Base-by-base conservation (phyloP, 2,329 filamentous ascomycete species). In the Paecilomyces sp. region DNA sequence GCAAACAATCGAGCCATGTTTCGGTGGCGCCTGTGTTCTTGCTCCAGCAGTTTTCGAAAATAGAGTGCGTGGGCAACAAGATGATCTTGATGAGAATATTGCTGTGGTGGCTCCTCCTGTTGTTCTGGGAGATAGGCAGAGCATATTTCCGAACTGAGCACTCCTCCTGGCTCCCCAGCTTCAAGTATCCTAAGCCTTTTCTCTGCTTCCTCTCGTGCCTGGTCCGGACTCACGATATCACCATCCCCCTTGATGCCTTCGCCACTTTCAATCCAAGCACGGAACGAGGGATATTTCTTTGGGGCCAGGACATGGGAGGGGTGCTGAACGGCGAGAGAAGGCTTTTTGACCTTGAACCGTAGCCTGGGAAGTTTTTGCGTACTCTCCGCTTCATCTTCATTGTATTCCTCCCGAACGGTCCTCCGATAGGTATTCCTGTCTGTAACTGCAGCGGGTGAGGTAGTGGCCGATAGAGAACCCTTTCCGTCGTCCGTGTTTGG, bases 31-130 rank as follows among this genome's bases (percentile, higher is more conserved):
- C 85, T 85, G 66, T 92, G 89, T 72, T 99, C 94, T 60, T 86
- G 84, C 2, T 88, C 76, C 77, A 97, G 85, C 36, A 97, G 80
- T 67, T 87, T 89, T 55, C 90, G 86, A 66, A 97, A 93, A 66
- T 92, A 88, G 12, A 88, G 71, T 60, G 89, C 88, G 62, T 96
- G 92, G 54, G 88, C 87, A 54, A 89, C 81, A 57, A 97, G 81
- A 70, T 97, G 90, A 69, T 97, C 92, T 69, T 86, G 84, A 66
- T 95, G 92, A n/a, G 89, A 87, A 80, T 91, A 97, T 68, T 94
- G 91, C 57, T 84, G 82, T 0, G 86, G 84, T 0, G 90, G 90
- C 67, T 95, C 89, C 59, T 90, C 87, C 61, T 83, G 82, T 12
- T 85, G 80, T 63, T 94, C 90, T 0, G 90, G 89, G 18, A 87